phyloP scores from a whole-genome alignment of 345 rosid species.

The Acer yangbiense region DNA sequence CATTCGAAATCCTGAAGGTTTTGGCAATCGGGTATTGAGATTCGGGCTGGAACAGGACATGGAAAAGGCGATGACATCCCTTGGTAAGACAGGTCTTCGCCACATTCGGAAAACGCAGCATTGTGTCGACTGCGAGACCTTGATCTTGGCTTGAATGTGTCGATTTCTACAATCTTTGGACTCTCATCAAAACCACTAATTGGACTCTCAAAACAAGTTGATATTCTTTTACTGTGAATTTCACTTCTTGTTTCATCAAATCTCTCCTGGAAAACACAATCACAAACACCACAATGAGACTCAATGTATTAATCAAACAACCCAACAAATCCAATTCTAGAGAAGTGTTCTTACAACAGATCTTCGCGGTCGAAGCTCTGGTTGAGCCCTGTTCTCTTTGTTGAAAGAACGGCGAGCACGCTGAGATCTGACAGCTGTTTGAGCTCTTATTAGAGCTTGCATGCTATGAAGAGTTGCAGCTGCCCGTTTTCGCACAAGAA shows the following conservation, averaged over 20 bases:
- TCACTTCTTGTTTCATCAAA: slow-evolving; percentile 41
- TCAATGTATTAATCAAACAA: not conserved
- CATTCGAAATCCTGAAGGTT: slow-evolving; percentile 44
- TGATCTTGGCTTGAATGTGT: slow-evolving; percentile 52
- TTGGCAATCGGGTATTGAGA: slow-evolving; percentile 31
- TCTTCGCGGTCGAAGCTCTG: slow-evolving; percentile 36
- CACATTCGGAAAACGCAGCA: slow-evolving; percentile 38
- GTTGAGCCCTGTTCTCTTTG: slow-evolving; percentile 41
- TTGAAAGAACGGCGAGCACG: slow-evolving; percentile 43
- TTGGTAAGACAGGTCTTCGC: slow-evolving; percentile 38
- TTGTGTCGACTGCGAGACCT: slow-evolving; percentile 39
- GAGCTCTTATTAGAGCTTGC: slow-evolving; percentile 74
- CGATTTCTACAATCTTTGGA: slow-evolving; percentile 59
- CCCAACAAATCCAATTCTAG: not conserved
- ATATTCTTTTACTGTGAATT: slow-evolving; percentile 40
- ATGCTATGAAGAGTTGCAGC: slow-evolving; percentile 65
- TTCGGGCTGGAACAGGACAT: slow-evolving; percentile 30
- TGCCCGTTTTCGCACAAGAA: slow-evolving; percentile 68
- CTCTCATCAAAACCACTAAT: slow-evolving; percentile 40
- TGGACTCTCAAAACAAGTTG: slow-evolving; percentile 14
- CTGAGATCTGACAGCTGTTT: slow-evolving; percentile 46
- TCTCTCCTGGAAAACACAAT: slow-evolving; percentile 31
- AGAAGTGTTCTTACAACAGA: slow-evolving; percentile 41
- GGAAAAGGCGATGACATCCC: slow-evolving; percentile 43
- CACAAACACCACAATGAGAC: not conserved